Evolutionary conservation across 2,329 filamentous ascomycete species (phyloP).

Genomic region (Stachybotrys echinatus): DNA sequence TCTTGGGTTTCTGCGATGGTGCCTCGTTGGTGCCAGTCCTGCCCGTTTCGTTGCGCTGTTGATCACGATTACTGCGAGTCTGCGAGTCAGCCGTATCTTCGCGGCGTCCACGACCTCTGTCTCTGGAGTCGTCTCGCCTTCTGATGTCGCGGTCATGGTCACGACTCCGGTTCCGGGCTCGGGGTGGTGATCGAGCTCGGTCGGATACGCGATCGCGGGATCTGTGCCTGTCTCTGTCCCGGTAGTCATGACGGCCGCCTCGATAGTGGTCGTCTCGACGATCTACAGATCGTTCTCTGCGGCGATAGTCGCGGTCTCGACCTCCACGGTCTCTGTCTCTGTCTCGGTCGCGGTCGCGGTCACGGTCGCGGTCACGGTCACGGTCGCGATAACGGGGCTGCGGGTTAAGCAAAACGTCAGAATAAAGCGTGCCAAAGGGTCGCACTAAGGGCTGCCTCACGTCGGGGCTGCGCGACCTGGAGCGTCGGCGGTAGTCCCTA

Average conservation of each 20-base stretch:
- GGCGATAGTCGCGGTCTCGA: conserved; percentile 54
- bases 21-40: not conserved
- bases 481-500: conserved; percentile 49
- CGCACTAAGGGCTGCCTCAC: conserved; percentile 38
- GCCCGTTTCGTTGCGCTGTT: conserved; percentile 35
- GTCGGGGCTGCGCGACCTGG: conserved; percentile 59
- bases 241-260: conserved; percentile 51
- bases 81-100: conserved; percentile 69
- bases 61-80: conserved; percentile 60
- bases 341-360: too few relatives aligned
- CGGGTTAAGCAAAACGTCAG: conserved; percentile 30
- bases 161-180: conserved; percentile 57
- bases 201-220: conserved; percentile 57
- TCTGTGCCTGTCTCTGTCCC: conserved; percentile 54
- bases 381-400: conserved; percentile 58
- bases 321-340: conserved; percentile 46
- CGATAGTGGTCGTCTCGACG: conserved; percentile 61
- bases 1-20: conserved; percentile 35
- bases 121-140: conserved; percentile 70
- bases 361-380: conserved; percentile 45
- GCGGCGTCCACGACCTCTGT: conserved; percentile 57
- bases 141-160: conserved; percentile 60
- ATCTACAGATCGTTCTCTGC: conserved; percentile 66
- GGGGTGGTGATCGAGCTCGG: conserved; percentile 52
- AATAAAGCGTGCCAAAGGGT: conserved; percentile 16